Conservation (phyloP, 2,329 filamentous ascomycete genomes). For the Escovopsis weberi region DNA sequence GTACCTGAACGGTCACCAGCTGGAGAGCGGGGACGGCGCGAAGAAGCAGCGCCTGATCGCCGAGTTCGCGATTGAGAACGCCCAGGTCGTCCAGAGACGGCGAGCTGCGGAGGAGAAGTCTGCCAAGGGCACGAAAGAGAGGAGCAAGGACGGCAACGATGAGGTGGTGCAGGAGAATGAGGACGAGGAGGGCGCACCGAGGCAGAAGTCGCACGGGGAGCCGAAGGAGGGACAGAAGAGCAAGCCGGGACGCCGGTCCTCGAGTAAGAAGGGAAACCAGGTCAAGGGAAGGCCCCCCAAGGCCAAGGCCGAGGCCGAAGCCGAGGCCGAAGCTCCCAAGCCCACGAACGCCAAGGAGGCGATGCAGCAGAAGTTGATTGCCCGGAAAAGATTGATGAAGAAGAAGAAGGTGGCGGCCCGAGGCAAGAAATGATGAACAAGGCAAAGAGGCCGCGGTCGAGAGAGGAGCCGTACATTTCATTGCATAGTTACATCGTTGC, state of each 20-base stretch:
- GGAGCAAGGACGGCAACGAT: constrained; percentile 1
- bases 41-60: constrained; percentile 83
- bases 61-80: constrained; percentile 97
- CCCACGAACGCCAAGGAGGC: constrained; percentile 22
- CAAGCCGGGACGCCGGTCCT: constrained; percentile 12
- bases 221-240: constrained; percentile 16
- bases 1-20: constrained; percentile 71
- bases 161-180: not conserved
- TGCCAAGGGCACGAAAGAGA: constrained; percentile 12
- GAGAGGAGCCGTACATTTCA: not conserved
- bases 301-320: not conserved
- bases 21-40: constrained; percentile 47
- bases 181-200: not conserved
- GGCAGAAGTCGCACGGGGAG: not conserved
- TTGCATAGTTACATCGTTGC: not conserved
- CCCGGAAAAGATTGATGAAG: constrained; percentile 66
- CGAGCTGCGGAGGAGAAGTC: constrained; percentile 22
- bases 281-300: constrained; percentile 12
- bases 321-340: constrained; percentile 16
- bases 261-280: constrained; percentile 2
- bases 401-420: constrained; percentile 44
- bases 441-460: not conserved
- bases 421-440: constrained; percentile 13
- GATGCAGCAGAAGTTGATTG: constrained; percentile 62
- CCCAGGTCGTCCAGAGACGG: constrained; percentile 78